Base-by-base conservation (phyloP, 129 eudicot species). In the Solidago caesia region DNA sequence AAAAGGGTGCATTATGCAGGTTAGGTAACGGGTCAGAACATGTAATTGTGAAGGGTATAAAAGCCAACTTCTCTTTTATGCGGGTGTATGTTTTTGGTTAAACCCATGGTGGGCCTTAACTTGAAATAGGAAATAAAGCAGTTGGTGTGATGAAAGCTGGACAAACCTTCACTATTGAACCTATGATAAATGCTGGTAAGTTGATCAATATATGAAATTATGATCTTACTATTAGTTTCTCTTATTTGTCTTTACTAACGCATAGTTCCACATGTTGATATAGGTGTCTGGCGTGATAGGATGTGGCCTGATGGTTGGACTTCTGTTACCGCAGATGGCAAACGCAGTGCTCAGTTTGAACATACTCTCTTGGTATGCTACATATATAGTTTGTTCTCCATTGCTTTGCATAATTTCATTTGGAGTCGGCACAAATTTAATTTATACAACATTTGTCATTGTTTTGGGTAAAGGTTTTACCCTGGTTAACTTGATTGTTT, bases 251-350 rank as follows among this genome's bases (percentile, higher is more conserved):
- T 59, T 27, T 81, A 56, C 64, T 76, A 71, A 82, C 46, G n/a
- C 66, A 52, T 57, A 15, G 41, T 64, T 62, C 8, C 44, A 55
- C 52, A 47, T 12, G 25, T 57, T 44, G 53, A 69, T 57, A 57
- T 39, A 93, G 98, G 98, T n/a, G 91, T 86, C 5, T 93, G 98
- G 98, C 92, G 96, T 66, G 98, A 93, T 77, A 84, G 89, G 61
- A 90, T 90, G 98, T 93, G 98, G 98, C 97, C 98, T 58, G 98
- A 93, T 85, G 97, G 97, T 62, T 93, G 98, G 98, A 93, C 98
- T 51, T 87, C 85, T 65, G 98, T 93, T 26, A 88, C 98, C 8
- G 91, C 93, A 42, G 98, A 93, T 82, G 98, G 98, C 64, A 93
- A 90, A 63, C 89, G 97, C 80, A 93, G 98, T 83, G 98, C 97